Conservation (phyloP, 352 stramenopile species). For the Globisporangium abappressorium region DNA sequence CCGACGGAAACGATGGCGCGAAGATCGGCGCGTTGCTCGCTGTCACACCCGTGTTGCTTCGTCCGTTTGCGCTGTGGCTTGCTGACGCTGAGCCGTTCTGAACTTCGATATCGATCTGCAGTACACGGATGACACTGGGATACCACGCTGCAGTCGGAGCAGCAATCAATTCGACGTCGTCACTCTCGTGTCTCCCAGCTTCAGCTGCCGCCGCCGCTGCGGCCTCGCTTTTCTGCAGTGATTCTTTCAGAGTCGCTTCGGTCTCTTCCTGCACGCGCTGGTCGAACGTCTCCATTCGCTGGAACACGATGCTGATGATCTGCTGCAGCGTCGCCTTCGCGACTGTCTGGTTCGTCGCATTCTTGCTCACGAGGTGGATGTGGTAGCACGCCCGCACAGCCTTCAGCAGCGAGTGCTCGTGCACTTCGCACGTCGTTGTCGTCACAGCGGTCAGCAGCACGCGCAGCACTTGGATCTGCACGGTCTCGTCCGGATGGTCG, state of each 20-base stretch:
- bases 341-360: constrained; percentile 93
- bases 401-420: constrained; percentile 93
- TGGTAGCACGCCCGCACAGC: constrained; percentile 96
- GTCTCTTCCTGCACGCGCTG: constrained; percentile 73
- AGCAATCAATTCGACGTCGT: constrained; percentile 8
- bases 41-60: neutral
- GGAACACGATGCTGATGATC: constrained; percentile 95
- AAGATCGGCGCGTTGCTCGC: constrained; percentile 34
- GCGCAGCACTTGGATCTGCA: constrained; percentile 93
- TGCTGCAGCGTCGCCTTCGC: constrained; percentile 98
- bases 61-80: neutral
- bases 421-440: constrained; percentile 86
- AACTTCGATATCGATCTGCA: constrained; percentile 23
- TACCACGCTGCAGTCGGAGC: constrained; percentile 31
- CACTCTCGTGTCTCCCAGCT: constrained; percentile 18
- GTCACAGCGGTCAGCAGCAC: constrained; percentile 90
- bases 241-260: constrained; percentile 47
- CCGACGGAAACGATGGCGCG: constrained; percentile 88
- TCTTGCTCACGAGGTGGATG: constrained; percentile 93
- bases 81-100: neutral
- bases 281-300: constrained; percentile 94
- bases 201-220: constrained; percentile 15
- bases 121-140: constrained; percentile 37
- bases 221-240: constrained; percentile 37
- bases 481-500: constrained; percentile 86